Conservation (phyloP, 1,284 basidiomycete species). For the Apiotrichum porosum region DNA sequence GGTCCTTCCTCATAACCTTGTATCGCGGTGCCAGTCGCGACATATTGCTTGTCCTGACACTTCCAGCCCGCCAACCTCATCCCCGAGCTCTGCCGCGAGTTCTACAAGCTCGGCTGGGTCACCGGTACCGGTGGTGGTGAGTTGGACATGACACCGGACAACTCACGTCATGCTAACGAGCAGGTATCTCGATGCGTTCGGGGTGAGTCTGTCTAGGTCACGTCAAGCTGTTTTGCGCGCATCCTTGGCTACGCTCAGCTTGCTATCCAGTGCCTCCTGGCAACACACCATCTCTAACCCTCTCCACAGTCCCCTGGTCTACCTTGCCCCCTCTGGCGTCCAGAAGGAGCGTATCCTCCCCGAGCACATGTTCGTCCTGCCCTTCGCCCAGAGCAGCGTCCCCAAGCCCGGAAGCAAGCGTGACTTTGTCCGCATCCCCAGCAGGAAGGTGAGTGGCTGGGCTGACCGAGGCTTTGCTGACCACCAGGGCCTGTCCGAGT, state of each 20-base stretch:
- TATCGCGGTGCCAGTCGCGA: too few relatives aligned
- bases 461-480: too few relatives aligned
- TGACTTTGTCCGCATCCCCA: conserved; percentile 67
- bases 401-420: conserved; percentile 62
- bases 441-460: conserved; percentile 51
- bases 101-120: conserved; percentile 58
- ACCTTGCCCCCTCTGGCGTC: conserved; percentile 78
- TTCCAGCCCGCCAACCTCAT: conserved; percentile 73
- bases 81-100: conserved; percentile 61
- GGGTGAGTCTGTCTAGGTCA: conserved; percentile 60
- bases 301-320: conserved; percentile 66
- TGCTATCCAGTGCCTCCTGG: too few relatives aligned
- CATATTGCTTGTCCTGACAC: too few relatives aligned
- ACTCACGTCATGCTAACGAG: background rate
- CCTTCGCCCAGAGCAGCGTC: conserved; percentile 59
- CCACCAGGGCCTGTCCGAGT: conserved; percentile 59
- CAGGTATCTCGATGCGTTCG: conserved; percentile 62
- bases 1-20: too few relatives aligned
- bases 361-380: conserved; percentile 76
- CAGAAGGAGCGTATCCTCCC: conserved; percentile 80
- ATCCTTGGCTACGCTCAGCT: background rate
- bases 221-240: background rate
- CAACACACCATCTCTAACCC: background rate
- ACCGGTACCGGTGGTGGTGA: conserved; percentile 54
- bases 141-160: conserved; percentile 7